These are phyloP conservation scores for Lachnellula arida DNA, from an alignment of 2,329 filamentous ascomycete species.

Conservation along the genomic window DNA sequence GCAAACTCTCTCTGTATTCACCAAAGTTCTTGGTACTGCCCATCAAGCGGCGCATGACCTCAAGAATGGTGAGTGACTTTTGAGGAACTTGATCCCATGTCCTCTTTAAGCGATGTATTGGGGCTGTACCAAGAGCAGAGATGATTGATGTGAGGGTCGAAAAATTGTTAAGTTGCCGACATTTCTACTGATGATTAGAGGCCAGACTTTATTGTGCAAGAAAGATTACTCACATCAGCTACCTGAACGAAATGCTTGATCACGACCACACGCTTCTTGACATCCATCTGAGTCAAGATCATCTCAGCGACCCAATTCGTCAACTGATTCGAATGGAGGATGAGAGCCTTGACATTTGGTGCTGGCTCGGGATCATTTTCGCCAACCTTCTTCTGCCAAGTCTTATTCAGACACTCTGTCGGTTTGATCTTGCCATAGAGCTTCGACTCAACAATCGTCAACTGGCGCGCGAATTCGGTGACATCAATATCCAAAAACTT, in stretches of 20 bases:
- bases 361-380: conserved; percentile 81
- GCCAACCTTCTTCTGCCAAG: conserved; percentile 92
- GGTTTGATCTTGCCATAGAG: conserved; percentile 95
- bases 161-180: conserved; percentile 88
- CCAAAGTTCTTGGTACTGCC: conserved; percentile 97
- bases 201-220: conserved; percentile 18
- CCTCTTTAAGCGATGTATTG: conserved; percentile 86
- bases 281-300: conserved; percentile 91
- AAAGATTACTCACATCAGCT: conserved; percentile 70
- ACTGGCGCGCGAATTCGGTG: conserved; percentile 91
- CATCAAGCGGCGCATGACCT: conserved; percentile 93
- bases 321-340: conserved; percentile 96
- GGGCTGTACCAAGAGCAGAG: conserved; percentile 88
- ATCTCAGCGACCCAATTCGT: conserved; percentile 99
- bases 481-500: conserved; percentile 98
- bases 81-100: conserved; percentile 94
- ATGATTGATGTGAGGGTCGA: conserved; percentile 97
- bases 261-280: conserved; percentile 92
- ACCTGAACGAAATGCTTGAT: conserved; percentile 98
- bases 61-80: conserved; percentile 72
- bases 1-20: conserved; percentile 89
- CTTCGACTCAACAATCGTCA: conserved; percentile 94
- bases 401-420: conserved; percentile 95
- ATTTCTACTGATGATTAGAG: conserved; percentile 62
- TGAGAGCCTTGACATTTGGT: conserved; percentile 90